phyloP scores from a whole-genome alignment of 2,329 filamentous ascomycete genomes.

The Fusarium udum region DNA sequence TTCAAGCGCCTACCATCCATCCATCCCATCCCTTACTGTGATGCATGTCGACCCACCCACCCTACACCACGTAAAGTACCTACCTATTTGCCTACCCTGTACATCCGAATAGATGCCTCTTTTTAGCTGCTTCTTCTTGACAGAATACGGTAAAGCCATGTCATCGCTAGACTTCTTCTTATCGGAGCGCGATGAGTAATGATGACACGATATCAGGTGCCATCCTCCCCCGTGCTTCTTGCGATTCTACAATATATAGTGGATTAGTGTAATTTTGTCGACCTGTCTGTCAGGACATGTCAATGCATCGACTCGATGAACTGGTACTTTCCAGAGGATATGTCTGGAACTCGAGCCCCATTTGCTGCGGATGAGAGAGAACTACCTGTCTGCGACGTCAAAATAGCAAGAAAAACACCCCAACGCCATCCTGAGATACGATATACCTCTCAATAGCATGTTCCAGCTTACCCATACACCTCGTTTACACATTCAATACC shows the following conservation, averaged over 20 bases:
- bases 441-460: neutral
- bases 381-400: neutral
- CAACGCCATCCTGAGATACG: conserved; percentile 12
- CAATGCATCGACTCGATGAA: conserved; percentile 7
- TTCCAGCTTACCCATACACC: conserved; percentile 12
- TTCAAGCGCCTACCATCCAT: neutral
- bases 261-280: neutral
- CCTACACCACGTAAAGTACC: neutral
- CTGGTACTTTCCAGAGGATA: neutral
- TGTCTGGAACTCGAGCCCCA: neutral
- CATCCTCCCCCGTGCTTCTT: conserved; percentile 2
- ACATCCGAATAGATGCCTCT: neutral
- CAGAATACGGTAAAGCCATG: neutral
- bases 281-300: neutral
- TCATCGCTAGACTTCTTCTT: neutral
- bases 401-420: conserved; percentile 11
- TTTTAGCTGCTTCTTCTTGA: neutral
- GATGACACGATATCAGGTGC: conserved; percentile 1
- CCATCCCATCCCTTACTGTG: neutral
- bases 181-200: neutral
- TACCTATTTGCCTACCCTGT: neutral
- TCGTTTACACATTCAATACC: conserved; percentile 10
- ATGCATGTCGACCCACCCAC: neutral
- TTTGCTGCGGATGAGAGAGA: neutral
- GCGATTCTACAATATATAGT: conserved; percentile 6